Conservation (phyloP, 2,329 filamentous ascomycete species). For the Pseudogymnoascus sp. region DNA sequence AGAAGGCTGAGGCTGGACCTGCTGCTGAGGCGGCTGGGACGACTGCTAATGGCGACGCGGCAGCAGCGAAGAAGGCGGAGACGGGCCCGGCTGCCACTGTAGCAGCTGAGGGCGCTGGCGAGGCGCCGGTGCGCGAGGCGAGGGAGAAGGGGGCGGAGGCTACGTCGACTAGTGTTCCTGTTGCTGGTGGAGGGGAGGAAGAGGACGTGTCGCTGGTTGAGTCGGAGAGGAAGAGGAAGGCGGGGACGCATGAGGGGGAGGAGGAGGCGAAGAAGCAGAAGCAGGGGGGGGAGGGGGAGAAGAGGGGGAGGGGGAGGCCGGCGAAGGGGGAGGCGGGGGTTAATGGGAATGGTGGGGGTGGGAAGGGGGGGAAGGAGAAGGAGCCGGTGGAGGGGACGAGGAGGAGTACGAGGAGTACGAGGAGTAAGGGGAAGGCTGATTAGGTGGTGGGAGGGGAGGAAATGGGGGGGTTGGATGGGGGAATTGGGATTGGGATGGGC, state of each 20-base stretch:
- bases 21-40: too few species aligned
- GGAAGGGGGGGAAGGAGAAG: neutral
- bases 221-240: neutral
- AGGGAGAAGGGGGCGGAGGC: neutral
- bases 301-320: neutral
- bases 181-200: neutral
- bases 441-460: neutral
- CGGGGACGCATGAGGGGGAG: neutral
- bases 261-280: neutral
- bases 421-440: neutral
- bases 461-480: too few species aligned
- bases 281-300: neutral
- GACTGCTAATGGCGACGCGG: too few species aligned
- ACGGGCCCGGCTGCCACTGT: neutral
- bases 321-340: neutral
- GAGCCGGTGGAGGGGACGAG: neutral
- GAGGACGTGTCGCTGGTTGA: neutral
- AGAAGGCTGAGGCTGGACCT: neutral
- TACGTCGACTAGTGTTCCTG: neutral
- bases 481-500: neutral
- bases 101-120: neutral
- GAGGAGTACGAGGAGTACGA: constrained; percentile 15
- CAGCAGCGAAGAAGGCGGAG: neutral
- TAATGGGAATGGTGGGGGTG: neutral
- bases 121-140: neutral